These are phyloP conservation scores for Panellus pusillus DNA, from an alignment of 768 basidiomycete species.

Conservation along the genomic window DNA sequence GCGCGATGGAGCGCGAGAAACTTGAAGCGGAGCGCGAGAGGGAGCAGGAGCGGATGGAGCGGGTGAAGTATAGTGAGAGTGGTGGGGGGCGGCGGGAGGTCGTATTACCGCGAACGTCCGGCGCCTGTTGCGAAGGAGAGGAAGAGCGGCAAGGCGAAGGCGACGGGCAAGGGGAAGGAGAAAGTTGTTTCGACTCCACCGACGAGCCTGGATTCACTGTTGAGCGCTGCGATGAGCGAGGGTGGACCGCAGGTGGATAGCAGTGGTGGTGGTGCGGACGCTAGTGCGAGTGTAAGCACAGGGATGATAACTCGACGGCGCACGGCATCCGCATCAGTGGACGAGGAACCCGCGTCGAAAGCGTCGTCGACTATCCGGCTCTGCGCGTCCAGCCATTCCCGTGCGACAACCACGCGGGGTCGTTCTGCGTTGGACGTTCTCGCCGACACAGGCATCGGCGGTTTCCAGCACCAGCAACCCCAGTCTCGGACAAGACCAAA, in stretches of 20 bases:
- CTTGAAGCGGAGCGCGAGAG: conserved; percentile 27
- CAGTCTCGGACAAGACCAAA: not conserved
- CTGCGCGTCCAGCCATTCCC: not conserved
- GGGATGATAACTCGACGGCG: conserved; percentile 13
- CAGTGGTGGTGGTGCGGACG: conserved; percentile 2
- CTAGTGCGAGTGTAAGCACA: conserved; percentile 5
- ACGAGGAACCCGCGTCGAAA: conserved; percentile 6
- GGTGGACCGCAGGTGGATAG: conserved; percentile 28
- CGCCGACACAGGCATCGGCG: conserved; percentile 12
- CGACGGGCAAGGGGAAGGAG: conserved; percentile 24
- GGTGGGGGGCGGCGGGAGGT: conserved; percentile 21
- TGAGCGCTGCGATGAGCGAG: conserved; percentile 57
- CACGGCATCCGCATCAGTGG: conserved; percentile 1
- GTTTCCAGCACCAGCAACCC: conserved; percentile 1
- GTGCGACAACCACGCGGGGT: not conserved
- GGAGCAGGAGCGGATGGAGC: conserved; percentile 28
- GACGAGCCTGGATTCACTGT: conserved; percentile 57
- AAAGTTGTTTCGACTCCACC: not conserved
- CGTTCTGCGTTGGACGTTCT: conserved; percentile 14
- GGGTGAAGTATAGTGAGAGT: conserved; percentile 32
- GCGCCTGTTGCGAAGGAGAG: not conserved
- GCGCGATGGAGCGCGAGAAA: conserved; percentile 33
- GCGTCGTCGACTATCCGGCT: conserved; percentile 9
- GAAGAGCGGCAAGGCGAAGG: conserved; percentile 9
- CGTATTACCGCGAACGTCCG: conserved; percentile 13